These are phyloP conservation scores for Naematelia aurantialba DNA, from an alignment of 768 basidiomycete species.

Conservation along the genomic window DNA sequence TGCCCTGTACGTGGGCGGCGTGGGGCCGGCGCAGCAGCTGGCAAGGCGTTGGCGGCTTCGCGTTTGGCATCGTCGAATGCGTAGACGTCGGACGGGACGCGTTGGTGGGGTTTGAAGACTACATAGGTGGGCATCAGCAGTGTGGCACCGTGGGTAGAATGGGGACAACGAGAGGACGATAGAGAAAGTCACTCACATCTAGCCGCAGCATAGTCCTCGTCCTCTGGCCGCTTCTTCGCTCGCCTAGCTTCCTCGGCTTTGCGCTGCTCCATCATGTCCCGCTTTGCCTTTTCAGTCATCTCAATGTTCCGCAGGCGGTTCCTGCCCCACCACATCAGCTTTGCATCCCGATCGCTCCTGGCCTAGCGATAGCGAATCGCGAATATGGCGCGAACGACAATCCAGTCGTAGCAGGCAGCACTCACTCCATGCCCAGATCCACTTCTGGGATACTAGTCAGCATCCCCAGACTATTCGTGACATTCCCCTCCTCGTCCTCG, in stretches of 20 bases:
- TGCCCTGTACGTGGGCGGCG: constrained; percentile 54
- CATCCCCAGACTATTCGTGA: constrained; percentile 91
- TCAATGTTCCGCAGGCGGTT: constrained; percentile 90
- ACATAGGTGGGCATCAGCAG: constrained; percentile 56
- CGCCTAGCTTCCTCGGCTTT: constrained; percentile 53
- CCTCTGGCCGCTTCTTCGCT: constrained; percentile 47
- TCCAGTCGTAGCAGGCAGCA: constrained; percentile 25
- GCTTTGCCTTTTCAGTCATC: constrained; percentile 94
- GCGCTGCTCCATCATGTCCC: constrained; percentile 65
- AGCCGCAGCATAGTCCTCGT: constrained; percentile 79
- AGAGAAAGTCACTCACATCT: constrained; percentile 64
- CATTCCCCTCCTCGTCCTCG: constrained; percentile 76
- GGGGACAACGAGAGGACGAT: background rate
- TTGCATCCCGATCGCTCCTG: background rate
- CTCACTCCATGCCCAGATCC: constrained; percentile 96
- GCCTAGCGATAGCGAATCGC: background rate
- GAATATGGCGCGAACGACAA: background rate
- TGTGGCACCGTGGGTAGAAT: background rate
- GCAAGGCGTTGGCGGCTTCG: constrained; percentile 74
- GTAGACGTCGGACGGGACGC: constrained; percentile 76
- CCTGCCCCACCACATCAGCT: constrained; percentile 52
- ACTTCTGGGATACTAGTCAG: constrained; percentile 97
- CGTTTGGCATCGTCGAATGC: constrained; percentile 82
- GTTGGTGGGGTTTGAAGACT: constrained; percentile 60
- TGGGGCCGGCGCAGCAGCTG: constrained; percentile 52